Conservation (phyloP, 352 stramenopile genomes). For the Discostella stelligera region DNA sequence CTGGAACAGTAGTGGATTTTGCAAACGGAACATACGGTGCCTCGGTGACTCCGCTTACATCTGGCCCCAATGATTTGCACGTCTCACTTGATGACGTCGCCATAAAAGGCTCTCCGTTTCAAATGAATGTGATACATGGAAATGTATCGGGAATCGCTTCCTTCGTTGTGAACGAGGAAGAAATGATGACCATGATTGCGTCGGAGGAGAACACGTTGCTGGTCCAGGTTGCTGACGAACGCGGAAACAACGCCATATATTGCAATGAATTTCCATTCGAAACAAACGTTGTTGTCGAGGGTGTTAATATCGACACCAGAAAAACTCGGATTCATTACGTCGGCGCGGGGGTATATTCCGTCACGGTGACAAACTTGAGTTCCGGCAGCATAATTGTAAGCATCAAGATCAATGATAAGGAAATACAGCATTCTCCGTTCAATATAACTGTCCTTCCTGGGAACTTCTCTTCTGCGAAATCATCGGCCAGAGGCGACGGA, state of each 20-base stretch:
- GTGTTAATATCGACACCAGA: slow-evolving; percentile 23
- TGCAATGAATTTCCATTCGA: slow-evolving; percentile 21
- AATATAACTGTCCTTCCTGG: slow-evolving; percentile 30
- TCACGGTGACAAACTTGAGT: slow-evolving; percentile 29
- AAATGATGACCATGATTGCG: slow-evolving; percentile 32
- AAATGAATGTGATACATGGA: slow-evolving; percentile 56
- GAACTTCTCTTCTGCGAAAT: slow-evolving; percentile 19
- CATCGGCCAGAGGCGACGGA: slow-evolving; percentile 36
- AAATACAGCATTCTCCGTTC: slow-evolving; percentile 43
- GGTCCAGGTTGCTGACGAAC: slow-evolving; percentile 40
- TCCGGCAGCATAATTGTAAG: slow-evolving; percentile 20
- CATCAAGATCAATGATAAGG: slow-evolving; percentile 40
- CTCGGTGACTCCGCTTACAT: slow-evolving; percentile 34
- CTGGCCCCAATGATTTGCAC: slow-evolving; percentile 39
- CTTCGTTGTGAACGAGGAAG: slow-evolving; percentile 33
- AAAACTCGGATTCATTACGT: slow-evolving; percentile 8
- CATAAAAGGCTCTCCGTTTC: slow-evolving; percentile 54
- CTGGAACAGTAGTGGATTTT: slow-evolving; percentile 34
- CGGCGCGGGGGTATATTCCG: slow-evolving; percentile 32
- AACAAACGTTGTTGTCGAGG: slow-evolving; percentile 28
- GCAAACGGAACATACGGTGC: slow-evolving; percentile 44
- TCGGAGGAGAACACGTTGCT: slow-evolving; percentile 41
- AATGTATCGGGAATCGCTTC: slow-evolving; percentile 28
- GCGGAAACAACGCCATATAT: slow-evolving; percentile 37
- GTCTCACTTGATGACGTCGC: slow-evolving; percentile 32